These are phyloP conservation scores for Scheffersomyces coipomensis DNA, from an alignment of 805 yeast genomes.

Conservation along the genomic window DNA sequence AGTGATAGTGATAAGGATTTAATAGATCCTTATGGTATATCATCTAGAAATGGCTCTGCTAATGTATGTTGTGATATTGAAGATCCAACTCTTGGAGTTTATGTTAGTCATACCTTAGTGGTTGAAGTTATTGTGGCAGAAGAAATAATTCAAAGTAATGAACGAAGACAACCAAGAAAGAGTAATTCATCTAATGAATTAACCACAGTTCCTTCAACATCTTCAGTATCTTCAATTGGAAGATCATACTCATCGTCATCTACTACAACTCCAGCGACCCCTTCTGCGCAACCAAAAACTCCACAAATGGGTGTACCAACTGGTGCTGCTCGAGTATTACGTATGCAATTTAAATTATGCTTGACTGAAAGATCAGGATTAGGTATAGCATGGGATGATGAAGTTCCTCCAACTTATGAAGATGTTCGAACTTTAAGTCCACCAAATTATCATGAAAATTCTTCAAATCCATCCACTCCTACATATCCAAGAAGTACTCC, in stretches of 20 bases:
- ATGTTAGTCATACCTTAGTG: slow-evolving; percentile 71
- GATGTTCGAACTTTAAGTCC: slow-evolving; percentile 84
- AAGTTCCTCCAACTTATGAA: slow-evolving; percentile 94
- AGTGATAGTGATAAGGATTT: slow-evolving; percentile 33
- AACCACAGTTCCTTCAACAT: slow-evolving; percentile 23
- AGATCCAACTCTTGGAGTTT: slow-evolving; percentile 77
- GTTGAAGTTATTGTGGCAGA: slow-evolving; percentile 95
- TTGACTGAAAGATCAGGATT: slow-evolving; percentile 90
- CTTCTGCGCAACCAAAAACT: slow-evolving; percentile 1
- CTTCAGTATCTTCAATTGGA: slow-evolving; percentile 11
- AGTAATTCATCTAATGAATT: slow-evolving; percentile 11
- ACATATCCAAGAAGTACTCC: slow-evolving; percentile 7
- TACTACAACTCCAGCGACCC: slow-evolving; percentile 19
- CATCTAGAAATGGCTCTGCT: slow-evolving; percentile 36
- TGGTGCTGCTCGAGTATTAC: slow-evolving; percentile 89
- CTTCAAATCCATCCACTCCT: slow-evolving; percentile 17
- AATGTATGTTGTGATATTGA: slow-evolving; percentile 77
- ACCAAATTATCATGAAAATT: slow-evolving; percentile 59
- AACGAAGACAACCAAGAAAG: slow-evolving; percentile 2
- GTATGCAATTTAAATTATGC: slow-evolving; percentile 89
- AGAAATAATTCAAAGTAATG: slow-evolving; percentile 54
- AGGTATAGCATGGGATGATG: slow-evolving; percentile 98
- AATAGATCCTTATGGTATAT: too few relatives aligned
- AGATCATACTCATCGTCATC: slow-evolving; percentile 4
- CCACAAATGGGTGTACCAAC: slow-evolving; percentile 68